Conservation (phyloP, 225 moss, liverwort and hornwort genomes). For the Physcomitrium patens region DNA sequence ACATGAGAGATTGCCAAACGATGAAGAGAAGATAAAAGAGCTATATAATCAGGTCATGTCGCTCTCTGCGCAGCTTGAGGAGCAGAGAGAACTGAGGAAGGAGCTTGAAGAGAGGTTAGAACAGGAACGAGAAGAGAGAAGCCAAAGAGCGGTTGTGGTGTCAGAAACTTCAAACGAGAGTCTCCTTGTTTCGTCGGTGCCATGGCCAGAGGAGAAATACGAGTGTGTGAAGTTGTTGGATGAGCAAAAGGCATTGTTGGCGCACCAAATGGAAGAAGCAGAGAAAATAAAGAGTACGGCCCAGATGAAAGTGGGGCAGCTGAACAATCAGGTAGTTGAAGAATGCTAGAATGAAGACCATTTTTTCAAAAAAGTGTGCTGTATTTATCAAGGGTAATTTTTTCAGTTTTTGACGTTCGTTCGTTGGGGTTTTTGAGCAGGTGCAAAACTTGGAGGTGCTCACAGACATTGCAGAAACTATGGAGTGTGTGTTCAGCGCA, state of each 20-base stretch:
- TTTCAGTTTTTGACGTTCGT: constrained; percentile 11
- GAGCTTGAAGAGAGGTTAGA: constrained; percentile 56
- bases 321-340: constrained; percentile 41
- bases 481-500: constrained; percentile 57
- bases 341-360: background rate
- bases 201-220: constrained; percentile 42
- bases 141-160: constrained; percentile 38
- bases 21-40: constrained; percentile 37
- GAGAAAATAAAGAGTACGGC: constrained; percentile 42
- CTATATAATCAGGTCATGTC: constrained; percentile 35
- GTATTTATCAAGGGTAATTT: too few species aligned
- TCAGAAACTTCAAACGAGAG: constrained; percentile 33
- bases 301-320: constrained; percentile 57
- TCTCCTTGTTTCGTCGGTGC: constrained; percentile 45
- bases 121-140: constrained; percentile 37
- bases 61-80: constrained; percentile 52
- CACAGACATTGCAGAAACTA: constrained; percentile 57
- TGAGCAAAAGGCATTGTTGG: constrained; percentile 40
- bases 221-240: constrained; percentile 46
- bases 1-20: constrained; percentile 22
- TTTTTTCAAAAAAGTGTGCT: background rate
- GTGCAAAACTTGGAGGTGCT: constrained; percentile 75
- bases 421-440: constrained; percentile 36
- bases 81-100: constrained; percentile 45
- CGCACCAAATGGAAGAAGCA: constrained; percentile 57